Percentiles rank a stretch among this genome's conserved stretches.
Conservation (phyloP, 75 land plant genomes). For the Selaginella tamariscina region DNA sequence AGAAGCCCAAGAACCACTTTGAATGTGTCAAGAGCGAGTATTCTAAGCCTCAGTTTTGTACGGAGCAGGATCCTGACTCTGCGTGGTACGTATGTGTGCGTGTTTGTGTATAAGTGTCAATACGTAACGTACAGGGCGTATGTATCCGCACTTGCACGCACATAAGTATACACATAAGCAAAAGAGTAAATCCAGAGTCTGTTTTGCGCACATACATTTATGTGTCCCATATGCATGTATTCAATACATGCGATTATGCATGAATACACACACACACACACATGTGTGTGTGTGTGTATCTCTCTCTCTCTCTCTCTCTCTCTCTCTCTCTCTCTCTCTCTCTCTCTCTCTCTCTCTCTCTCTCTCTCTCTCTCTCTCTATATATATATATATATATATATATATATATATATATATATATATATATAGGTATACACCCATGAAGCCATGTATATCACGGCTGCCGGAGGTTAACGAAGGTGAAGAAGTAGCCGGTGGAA, state of each 20-base stretch:
- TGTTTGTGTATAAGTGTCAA: conserved; percentile 3
- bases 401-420: too few species aligned
- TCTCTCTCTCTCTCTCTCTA: too few species aligned
- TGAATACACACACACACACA: neutral
- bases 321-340: too few species aligned
- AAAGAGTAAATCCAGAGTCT: neutral
- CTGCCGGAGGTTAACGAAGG: conserved; percentile 43
- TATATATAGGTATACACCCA: conserved; percentile 58
- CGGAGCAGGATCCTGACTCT: conserved; percentile 51
- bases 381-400: too few species aligned
- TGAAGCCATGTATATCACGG: conserved; percentile 71
- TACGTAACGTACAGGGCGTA: neutral
- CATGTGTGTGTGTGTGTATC: neutral
- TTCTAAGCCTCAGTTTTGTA: conserved; percentile 52
- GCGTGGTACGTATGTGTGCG: conserved; percentile 54
- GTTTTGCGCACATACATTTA: neutral
- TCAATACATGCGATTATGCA: neutral
- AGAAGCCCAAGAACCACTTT: conserved; percentile 66
- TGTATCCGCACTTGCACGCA: neutral
- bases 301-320: too few species aligned
- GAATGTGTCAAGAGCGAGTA: conserved; percentile 37
- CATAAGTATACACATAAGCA: neutral
- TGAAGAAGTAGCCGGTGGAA: conserved; percentile 62
- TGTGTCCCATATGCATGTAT: neutral
- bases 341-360: neutral